Percentiles rank a stretch among this genome's conserved stretches.
These are phyloP conservation scores for Chaetoceros muelleri DNA, from an alignment of 108 stramenopile genomes.

Conservation along the genomic window DNA sequence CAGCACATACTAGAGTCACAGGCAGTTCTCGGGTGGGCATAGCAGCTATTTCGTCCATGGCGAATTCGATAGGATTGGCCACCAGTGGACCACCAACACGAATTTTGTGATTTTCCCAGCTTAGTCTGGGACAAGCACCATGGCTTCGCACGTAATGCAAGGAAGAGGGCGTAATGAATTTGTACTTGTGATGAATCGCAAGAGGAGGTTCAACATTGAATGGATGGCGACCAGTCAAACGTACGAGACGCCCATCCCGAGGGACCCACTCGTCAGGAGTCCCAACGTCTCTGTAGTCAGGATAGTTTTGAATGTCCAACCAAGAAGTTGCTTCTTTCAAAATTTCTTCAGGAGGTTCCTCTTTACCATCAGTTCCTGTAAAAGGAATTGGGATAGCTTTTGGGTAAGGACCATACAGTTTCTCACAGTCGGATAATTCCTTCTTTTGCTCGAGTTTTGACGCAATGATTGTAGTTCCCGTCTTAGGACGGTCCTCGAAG, in stretches of 20 bases:
- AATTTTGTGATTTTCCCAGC: conserved; percentile 74
- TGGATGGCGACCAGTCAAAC: conserved; percentile 93
- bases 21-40: conserved; percentile 73
- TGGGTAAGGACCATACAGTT: conserved; percentile 71
- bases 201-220: conserved; percentile 98
- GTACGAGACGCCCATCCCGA: conserved; percentile 82
- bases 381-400: conserved; percentile 69
- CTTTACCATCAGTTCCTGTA: conserved; percentile 31
- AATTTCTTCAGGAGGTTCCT: conserved; percentile 38
- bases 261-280: conserved; percentile 88
- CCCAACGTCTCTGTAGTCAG: conserved; percentile 71
- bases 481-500: too few species aligned
- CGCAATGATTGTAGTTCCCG: too few species aligned
- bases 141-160: conserved; percentile 87
- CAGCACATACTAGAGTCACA: conserved; percentile 94
- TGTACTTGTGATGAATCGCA: conserved; percentile 40
- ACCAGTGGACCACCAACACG: conserved; percentile 44
- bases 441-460: too few species aligned
- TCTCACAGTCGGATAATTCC: conserved; percentile 17
- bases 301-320: conserved; percentile 34
- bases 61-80: conserved; percentile 38
- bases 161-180: conserved; percentile 77
- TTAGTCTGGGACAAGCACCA: conserved; percentile 73
- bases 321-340: conserved; percentile 37
- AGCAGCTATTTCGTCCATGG: conserved; percentile 68